These are phyloP conservation scores for Pinus tabuliformis DNA, from an alignment of 75 land plant species.

Conservation along the genomic window DNA sequence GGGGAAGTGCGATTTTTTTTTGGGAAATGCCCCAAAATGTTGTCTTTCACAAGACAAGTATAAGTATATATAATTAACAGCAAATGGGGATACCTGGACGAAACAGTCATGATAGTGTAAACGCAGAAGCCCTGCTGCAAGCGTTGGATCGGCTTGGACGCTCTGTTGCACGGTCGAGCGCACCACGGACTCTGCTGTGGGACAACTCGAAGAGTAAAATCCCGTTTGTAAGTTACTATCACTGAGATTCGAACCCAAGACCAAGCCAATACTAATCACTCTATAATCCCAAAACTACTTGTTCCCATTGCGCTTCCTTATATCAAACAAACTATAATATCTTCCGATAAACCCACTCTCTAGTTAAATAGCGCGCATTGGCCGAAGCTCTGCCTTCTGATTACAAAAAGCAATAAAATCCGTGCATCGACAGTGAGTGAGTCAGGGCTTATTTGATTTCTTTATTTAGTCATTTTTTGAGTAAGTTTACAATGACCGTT, in stretches of 20 bases:
- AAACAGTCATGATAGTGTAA: conserved; percentile 91
- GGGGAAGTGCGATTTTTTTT: conserved; percentile 29
- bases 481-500: no score
- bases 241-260: not conserved
- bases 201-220: conserved; percentile 59
- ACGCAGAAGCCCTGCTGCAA: conserved; percentile 66
- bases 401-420: no score
- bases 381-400: no score
- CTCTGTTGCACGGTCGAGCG: conserved; percentile 35
- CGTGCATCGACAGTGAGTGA: no score
- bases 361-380: no score
- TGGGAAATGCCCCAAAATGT: conserved; percentile 37
- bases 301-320: no score
- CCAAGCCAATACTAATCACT: not conserved
- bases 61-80: conserved; percentile 31
- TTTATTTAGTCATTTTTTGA: no score
- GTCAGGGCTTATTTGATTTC: no score
- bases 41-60: conserved; percentile 26
- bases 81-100: conserved; percentile 45
- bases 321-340: no score
- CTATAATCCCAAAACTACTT: no score
- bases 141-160: conserved; percentile 31
- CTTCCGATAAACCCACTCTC: no score
- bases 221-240: conserved; percentile 27
- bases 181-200: conserved; percentile 52